Percentiles rank a stretch among this genome's conserved stretches.
Conservation (phyloP, 78 protist genomes). For the Andalucia godoyi region DNA sequence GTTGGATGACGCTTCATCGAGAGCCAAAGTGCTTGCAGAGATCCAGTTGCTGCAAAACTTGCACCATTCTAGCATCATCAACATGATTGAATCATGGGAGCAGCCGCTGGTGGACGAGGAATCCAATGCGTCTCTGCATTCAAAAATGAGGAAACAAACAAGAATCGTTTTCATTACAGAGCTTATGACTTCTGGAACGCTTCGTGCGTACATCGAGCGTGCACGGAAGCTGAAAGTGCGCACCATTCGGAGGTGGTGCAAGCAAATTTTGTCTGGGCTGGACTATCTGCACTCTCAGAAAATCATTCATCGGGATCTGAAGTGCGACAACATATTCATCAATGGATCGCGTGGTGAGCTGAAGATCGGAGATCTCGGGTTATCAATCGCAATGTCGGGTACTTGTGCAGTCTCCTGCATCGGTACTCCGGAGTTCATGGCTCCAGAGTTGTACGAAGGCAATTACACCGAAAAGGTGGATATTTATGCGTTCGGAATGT, state of each 20-base stretch:
- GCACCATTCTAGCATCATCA: constrained; percentile 47
- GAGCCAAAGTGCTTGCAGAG: constrained; percentile 4
- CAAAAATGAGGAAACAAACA: too few species aligned
- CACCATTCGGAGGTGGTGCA: constrained; percentile 37
- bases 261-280: constrained; percentile 73
- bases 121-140: too few species aligned
- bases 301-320: constrained; percentile 89
- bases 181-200: constrained; percentile 77
- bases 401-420: constrained; percentile 4
- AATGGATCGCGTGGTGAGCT: constrained; percentile 62
- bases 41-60: constrained; percentile 30
- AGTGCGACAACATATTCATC: constrained; percentile 90
- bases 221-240: constrained; percentile 9
- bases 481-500: constrained; percentile 87
- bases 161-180: constrained; percentile 81
- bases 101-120: background rate
- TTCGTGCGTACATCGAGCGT: constrained; percentile 22
- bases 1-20: background rate
- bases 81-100: constrained; percentile 36
- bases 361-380: constrained; percentile 92
- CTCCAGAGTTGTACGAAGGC: constrained; percentile 84
- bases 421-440: constrained; percentile 92
- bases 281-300: constrained; percentile 56
- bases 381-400: constrained; percentile 33
- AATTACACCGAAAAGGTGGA: constrained; percentile 70